phyloP scores from a whole-genome alignment of 805 yeast genomes.

The Spathaspora boniae region DNA sequence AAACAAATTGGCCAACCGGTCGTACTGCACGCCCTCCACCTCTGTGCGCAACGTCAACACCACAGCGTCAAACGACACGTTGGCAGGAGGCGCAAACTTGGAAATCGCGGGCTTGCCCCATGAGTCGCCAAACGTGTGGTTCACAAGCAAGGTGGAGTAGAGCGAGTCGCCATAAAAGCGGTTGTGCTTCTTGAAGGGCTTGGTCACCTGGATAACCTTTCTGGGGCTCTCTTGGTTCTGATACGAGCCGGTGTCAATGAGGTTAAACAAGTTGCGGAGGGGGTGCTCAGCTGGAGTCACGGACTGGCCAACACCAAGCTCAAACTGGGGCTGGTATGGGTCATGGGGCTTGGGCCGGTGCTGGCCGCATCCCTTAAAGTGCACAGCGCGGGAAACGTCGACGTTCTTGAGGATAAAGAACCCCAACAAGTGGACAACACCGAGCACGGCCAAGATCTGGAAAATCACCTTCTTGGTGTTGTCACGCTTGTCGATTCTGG shows the following conservation, averaged over 20 bases:
- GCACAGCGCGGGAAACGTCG: too few species aligned
- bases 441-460: constrained; percentile 1
- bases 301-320: too few species aligned
- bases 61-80: constrained; percentile 46
- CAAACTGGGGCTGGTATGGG: too few species aligned
- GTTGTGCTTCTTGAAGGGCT: too few species aligned
- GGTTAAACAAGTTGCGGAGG: too few species aligned
- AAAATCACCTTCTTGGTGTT: not conserved
- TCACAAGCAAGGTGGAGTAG: constrained; percentile 36
- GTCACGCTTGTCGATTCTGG: not conserved
- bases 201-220: too few species aligned
- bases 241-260: too few species aligned
- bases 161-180: constrained; percentile 32
- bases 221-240: too few species aligned
- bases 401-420: not conserved
- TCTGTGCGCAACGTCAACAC: constrained; percentile 50
- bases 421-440: not conserved
- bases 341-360: too few species aligned
- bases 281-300: too few species aligned
- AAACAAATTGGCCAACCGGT: constrained; percentile 61
- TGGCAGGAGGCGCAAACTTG: constrained; percentile 41
- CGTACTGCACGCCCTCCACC: constrained; percentile 60
- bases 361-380: too few species aligned
- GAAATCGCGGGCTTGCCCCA: constrained; percentile 56
- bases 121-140: constrained; percentile 51